Percentiles rank a stretch among this genome's conserved stretches.
phyloP scores from a whole-genome alignment of 345 rosid species.

The Lenwebbia sp. region DNA sequence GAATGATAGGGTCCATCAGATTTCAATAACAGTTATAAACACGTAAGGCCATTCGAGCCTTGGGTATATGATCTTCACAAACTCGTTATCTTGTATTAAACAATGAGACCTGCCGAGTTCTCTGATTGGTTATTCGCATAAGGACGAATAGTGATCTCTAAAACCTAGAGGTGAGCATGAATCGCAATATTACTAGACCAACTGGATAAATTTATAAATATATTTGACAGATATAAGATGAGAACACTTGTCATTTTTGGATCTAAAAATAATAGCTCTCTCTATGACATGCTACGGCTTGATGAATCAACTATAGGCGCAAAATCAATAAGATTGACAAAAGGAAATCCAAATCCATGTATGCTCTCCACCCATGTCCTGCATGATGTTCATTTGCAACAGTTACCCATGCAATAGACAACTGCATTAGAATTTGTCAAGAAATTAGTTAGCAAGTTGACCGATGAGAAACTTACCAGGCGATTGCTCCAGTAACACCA shows the following conservation, averaged over 20 bases:
- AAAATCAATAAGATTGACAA: not conserved
- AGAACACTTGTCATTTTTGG: not conserved
- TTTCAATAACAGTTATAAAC: not conserved
- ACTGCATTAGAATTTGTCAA: not conserved
- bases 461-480: slow-evolving; percentile 43
- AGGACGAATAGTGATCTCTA: not conserved
- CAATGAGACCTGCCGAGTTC: not conserved
- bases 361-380: not conserved
- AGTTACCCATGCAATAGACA: not conserved
- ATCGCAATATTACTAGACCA: not conserved
- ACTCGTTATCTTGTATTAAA: not conserved
- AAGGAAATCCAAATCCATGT: not conserved
- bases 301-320: not conserved
- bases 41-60: not conserved
- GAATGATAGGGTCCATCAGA: not conserved
- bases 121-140: not conserved
- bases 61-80: not conserved
- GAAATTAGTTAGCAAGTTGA: not conserved
- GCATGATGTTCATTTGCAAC: not conserved
- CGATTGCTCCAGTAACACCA: slow-evolving; percentile 98
- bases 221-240: not conserved
- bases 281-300: not conserved
- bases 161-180: not conserved
- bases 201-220: not conserved
- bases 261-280: not conserved